These are phyloP conservation scores for Mycosarcoma maydis DNA, from an alignment of 1,284 basidiomycete species.

Conservation along the genomic window DNA sequence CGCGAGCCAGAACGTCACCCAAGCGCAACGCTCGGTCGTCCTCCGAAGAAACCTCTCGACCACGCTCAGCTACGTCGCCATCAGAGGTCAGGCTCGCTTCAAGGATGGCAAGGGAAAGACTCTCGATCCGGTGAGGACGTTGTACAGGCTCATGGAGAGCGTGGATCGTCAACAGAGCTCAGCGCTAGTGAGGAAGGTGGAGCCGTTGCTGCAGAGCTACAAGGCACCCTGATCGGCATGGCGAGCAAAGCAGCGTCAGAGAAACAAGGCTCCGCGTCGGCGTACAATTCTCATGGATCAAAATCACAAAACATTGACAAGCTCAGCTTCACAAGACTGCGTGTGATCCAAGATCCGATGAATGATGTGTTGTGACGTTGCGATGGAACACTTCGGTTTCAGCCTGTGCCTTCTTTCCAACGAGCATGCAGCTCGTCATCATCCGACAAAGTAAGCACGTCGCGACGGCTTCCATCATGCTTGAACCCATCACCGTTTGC, in stretches of 20 bases:
- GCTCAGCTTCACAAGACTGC: too few species aligned
- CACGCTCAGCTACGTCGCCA: constrained; percentile 22
- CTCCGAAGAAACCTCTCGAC: background rate
- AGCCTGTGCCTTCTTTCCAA: constrained; percentile 53
- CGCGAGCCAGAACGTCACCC: background rate
- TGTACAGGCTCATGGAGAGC: constrained; percentile 27
- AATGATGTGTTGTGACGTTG: background rate
- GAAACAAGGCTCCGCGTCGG: too few species aligned
- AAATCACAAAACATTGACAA: too few species aligned
- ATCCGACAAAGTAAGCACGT: constrained; percentile 19
- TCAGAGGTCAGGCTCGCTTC: constrained; percentile 6
- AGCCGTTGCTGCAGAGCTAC: constrained; percentile 31
- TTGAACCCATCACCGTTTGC: background rate
- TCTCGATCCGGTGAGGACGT: constrained; percentile 13
- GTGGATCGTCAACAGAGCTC: constrained; percentile 4
- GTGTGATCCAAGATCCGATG: background rate
- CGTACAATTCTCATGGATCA: too few species aligned
- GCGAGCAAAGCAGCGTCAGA: too few species aligned
- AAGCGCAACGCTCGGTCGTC: background rate
- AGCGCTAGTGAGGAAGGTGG: constrained; percentile 15
- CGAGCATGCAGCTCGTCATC: constrained; percentile 38
- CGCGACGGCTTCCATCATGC: background rate
- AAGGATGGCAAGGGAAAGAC: background rate
- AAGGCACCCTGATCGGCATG: background rate
- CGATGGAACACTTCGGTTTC: too few species aligned